Evolutionary conservation across 164 flowering plant species (phyloP), one percentile per base, ranked within the genome.

Genomic region (Liquidambar formosana): DNA sequence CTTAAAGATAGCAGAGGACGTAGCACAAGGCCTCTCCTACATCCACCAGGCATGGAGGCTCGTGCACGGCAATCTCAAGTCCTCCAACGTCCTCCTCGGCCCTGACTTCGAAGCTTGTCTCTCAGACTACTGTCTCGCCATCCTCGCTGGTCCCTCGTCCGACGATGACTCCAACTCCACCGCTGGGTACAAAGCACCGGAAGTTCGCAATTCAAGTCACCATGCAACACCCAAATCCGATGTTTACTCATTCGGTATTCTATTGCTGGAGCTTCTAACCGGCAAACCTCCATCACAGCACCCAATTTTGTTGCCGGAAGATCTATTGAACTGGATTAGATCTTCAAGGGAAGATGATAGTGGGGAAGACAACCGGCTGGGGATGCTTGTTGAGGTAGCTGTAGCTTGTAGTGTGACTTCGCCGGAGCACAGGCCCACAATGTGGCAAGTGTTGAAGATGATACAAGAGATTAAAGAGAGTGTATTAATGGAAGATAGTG

Each of bases 361-460:
- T 25, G 81, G 72, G 9, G 97, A 81, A 18, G 89, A 84, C 5
- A 76, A 77, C 38, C 73, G 83, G 76, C 73, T 93, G 65, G 89
- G 41, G 15, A 90, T 91, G 97, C 88, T 95, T 18, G 54, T 84
- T 22, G 92, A 88, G 68, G 87, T 93, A 48, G 96, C 91, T 1
- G 62, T 73, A 15, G 84, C 84, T 25, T 93, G 98, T 77, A 66
- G 83, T 15, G 69, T 58, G 63, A 61, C 76, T 0, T 84, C 86
- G 21, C 89, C 93, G 1, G 97, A 95, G 65, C 93, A 89, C 72
- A 79, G 99, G 75, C 99, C 98, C 3, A 82, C 92, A 3, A 91
- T 89, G 96, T 87, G 93, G 94, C 92, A 90, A 71, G 96, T 95
- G 18, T 70, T 95, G 86, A 93, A 86, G 86, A 90, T 95, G 96